A percentile compares a stretch with the other conserved stretches of the same genome.
Conservation (phyloP, 768 basidiomycete species). For the Leccinum subgranulosum region DNA sequence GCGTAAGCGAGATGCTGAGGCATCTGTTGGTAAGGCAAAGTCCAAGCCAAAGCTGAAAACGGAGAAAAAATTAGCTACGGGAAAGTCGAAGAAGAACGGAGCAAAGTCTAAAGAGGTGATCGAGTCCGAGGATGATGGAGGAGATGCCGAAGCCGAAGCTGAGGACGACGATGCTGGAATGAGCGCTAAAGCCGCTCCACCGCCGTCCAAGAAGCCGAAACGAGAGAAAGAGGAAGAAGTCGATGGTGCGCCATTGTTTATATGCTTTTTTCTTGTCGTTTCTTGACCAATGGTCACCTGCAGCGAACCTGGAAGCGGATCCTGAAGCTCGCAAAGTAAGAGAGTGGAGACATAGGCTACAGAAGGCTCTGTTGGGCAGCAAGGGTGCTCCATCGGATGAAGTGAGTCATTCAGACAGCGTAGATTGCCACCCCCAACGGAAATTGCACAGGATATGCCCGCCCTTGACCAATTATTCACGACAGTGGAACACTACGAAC, state of each 20-base stretch:
- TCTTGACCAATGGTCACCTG: constrained; percentile 7
- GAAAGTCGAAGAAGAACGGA: constrained; percentile 52
- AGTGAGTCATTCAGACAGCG: constrained; percentile 37
- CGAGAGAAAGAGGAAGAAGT: constrained; percentile 57
- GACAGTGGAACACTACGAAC: constrained; percentile 71
- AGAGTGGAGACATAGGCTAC: constrained; percentile 90
- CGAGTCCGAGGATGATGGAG: constrained; percentile 64
- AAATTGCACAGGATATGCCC: constrained; percentile 65
- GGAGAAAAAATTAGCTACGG: constrained; percentile 30
- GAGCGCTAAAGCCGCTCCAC: constrained; percentile 55
- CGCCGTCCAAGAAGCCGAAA: constrained; percentile 63
- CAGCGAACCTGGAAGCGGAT: constrained; percentile 49
- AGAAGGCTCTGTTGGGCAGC: constrained; percentile 77
- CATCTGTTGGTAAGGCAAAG: constrained; percentile 36
- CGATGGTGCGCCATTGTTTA: constrained; percentile 45
- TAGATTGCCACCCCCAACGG: constrained; percentile 6
- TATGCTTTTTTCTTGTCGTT: neutral
- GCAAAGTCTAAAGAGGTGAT: constrained; percentile 59
- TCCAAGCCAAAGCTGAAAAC: constrained; percentile 47
- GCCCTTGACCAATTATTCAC: constrained; percentile 68
- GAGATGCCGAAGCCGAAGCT: constrained; percentile 45
- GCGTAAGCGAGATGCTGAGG: constrained; percentile 64
- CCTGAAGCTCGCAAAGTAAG: constrained; percentile 72
- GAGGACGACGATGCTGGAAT: constrained; percentile 46
- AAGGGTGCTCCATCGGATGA: constrained; percentile 63